phyloP scores from a whole-genome alignment of 2,329 filamentous ascomycete species.

The Graphilbum fragrans region DNA sequence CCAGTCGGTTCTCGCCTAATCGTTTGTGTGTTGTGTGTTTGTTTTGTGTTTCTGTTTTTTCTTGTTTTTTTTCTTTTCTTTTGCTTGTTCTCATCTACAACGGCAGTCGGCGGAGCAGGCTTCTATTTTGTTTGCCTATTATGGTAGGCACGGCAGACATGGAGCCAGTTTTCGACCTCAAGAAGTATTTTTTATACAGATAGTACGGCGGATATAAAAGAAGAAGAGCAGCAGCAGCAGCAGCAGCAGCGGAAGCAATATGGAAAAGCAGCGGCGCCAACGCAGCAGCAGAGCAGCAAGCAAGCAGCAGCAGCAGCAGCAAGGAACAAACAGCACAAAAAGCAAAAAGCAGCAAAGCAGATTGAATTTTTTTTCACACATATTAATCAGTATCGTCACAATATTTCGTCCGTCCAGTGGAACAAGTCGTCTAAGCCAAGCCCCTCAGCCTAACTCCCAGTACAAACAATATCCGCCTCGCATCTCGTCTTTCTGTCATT shows the following conservation, averaged over 20 bases:
- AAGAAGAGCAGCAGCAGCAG: conserved; percentile 5
- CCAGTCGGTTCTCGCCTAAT: not conserved
- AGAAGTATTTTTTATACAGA: conserved; percentile 4
- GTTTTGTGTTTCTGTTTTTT: not conserved
- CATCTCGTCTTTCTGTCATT: too few relatives aligned
- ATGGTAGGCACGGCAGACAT: not conserved
- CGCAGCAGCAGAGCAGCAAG: conserved; percentile 1
- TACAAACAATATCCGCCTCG: too few relatives aligned
- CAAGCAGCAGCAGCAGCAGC: not conserved
- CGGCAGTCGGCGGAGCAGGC: not conserved
- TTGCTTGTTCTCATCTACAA: too few relatives aligned
- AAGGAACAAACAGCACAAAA: not conserved
- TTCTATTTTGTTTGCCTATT: conserved; percentile 1
- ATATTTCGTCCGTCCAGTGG: not conserved
- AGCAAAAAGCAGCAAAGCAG: conserved; percentile 1
- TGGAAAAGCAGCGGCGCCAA: conserved; percentile 1
- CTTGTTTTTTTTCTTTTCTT: conserved; percentile 1
- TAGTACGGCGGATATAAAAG: conserved; percentile 11
- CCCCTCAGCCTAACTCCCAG: too few relatives aligned
- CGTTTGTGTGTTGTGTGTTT: not conserved
- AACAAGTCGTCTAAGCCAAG: not conserved
- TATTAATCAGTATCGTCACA: not conserved
- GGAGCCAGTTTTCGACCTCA: conserved; percentile 5
- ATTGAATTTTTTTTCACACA: not conserved
- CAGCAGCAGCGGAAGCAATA: conserved; percentile 7